Conservation (phyloP, 257 asterid genomes). For the Nicotiana attenuata region DNA sequence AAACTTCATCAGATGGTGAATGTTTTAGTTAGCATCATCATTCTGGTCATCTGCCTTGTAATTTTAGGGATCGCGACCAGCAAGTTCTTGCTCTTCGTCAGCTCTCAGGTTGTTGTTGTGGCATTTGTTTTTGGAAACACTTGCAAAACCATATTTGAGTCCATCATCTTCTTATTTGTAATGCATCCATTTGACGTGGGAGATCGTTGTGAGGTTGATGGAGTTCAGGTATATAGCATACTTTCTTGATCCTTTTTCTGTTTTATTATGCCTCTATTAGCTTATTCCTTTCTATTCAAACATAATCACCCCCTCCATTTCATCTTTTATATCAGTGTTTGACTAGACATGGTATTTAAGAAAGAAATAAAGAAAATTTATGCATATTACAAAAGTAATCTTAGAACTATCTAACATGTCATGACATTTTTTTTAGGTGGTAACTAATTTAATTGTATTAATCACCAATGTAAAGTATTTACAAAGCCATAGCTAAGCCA, state of each 20-base stretch:
- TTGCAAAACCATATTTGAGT: conserved; percentile 77
- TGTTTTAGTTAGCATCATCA: conserved; percentile 47
- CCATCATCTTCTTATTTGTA: conserved; percentile 71
- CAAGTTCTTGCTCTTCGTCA: conserved; percentile 59
- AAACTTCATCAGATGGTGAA: conserved; percentile 81
- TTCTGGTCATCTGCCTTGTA: conserved; percentile 49
- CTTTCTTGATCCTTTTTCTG: not conserved
- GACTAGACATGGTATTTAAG: not conserved
- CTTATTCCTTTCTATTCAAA: not conserved
- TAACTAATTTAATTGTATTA: too few relatives aligned
- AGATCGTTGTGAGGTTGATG: conserved; percentile 85
- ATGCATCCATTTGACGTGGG: conserved; percentile 93
- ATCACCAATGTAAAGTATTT: too few relatives aligned
- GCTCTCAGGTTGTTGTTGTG: conserved; percentile 88
- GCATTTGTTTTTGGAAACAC: conserved; percentile 88
- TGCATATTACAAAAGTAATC: not conserved
- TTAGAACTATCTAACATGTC: too few relatives aligned
- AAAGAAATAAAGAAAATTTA: too few relatives aligned
- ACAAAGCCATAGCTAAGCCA: too few relatives aligned
- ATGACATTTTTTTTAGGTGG: too few relatives aligned
- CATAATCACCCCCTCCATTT: not conserved
- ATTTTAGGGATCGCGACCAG: conserved; percentile 65
- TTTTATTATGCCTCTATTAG: not conserved
- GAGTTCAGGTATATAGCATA: conserved; percentile 46
- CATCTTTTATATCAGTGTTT: not conserved